Evolutionary conservation across 139 green algal genomes (phyloP).

Genomic region (Raphidocelis subcapitata): DNA sequence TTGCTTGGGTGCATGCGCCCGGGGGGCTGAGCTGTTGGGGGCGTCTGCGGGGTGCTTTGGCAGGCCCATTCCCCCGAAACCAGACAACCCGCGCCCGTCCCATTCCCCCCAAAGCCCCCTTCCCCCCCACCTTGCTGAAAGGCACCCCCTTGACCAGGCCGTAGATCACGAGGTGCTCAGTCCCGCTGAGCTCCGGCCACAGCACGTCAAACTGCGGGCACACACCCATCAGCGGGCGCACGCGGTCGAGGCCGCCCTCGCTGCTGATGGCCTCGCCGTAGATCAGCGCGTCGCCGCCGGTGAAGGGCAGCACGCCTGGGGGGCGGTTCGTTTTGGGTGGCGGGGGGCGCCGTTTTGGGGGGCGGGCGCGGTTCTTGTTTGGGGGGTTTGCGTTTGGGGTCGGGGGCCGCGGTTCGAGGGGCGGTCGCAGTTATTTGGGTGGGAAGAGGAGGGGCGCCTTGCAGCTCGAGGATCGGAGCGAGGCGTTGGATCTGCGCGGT

Average conservation of each 20-base stretch:
- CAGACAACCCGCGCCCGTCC: no score
- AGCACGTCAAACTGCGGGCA: slow-evolving; percentile 98
- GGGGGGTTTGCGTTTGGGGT: background rate
- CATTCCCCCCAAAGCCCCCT: background rate
- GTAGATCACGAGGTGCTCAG: slow-evolving; percentile 92
- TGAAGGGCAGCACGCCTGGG: slow-evolving; percentile 33
- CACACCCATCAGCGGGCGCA: slow-evolving; percentile 58
- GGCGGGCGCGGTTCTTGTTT: background rate
- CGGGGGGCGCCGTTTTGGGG: background rate
- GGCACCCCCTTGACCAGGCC: slow-evolving; percentile 77
- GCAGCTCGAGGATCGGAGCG: background rate
- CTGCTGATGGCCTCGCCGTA: slow-evolving; percentile 56
- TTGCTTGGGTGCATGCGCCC: no score
- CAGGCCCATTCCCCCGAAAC: no score
- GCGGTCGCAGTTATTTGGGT: background rate
- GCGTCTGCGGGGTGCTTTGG: no score
- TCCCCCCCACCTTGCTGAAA: slow-evolving; percentile 7
- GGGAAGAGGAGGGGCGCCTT: background rate
- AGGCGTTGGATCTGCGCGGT: background rate
- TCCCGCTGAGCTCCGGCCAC: slow-evolving; percentile 86
- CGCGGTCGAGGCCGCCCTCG: slow-evolving; percentile 27
- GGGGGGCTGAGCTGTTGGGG: no score
- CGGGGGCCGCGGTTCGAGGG: no score
- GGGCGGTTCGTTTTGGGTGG: background rate
- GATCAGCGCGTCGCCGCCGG: slow-evolving; percentile 72